phyloP scores from a whole-genome alignment of 345 rosid species.

The Chamaenerion angustifolium region DNA sequence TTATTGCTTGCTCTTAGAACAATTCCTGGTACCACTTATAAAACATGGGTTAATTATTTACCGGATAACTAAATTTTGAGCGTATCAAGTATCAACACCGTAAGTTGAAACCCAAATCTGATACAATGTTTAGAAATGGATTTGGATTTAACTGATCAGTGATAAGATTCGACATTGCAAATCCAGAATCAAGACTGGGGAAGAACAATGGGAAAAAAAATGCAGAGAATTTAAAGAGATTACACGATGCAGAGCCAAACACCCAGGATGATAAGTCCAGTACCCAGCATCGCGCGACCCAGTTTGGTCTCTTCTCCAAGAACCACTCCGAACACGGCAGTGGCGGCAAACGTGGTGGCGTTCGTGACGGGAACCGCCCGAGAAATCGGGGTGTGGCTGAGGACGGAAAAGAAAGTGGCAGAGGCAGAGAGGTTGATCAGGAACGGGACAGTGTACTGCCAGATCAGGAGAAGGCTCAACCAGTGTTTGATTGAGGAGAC shows the following conservation, averaged over 20 bases:
- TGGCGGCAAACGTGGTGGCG: conserved; percentile 86
- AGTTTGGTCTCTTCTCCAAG: conserved; percentile 23
- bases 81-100: no score
- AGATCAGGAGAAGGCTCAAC: conserved; percentile 53
- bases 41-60: no score
- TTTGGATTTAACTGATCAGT: no score
- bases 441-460: conserved; percentile 90
- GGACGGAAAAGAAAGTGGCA: conserved; percentile 67
- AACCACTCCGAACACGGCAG: conserved; percentile 46
- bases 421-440: conserved; percentile 76
- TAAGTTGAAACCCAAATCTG: no score
- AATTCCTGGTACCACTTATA: no score
- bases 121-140: no score
- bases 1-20: no score
- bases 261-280: conserved; percentile 51
- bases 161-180: no score
- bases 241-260: conserved; percentile 59
- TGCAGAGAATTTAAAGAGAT: conserved; percentile 2
- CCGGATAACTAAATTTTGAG: no score
- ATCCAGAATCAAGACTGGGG: not conserved
- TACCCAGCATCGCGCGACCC: conserved; percentile 50
- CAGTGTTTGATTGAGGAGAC: conserved; percentile 24
- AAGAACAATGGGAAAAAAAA: no score
- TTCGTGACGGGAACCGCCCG: conserved; percentile 86
- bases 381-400: conserved; percentile 61